Percentiles rank a stretch among this genome's conserved stretches.
phyloP scores from a whole-genome alignment of 306 rosid genomes.

The Hippophae gyantsensis region DNA sequence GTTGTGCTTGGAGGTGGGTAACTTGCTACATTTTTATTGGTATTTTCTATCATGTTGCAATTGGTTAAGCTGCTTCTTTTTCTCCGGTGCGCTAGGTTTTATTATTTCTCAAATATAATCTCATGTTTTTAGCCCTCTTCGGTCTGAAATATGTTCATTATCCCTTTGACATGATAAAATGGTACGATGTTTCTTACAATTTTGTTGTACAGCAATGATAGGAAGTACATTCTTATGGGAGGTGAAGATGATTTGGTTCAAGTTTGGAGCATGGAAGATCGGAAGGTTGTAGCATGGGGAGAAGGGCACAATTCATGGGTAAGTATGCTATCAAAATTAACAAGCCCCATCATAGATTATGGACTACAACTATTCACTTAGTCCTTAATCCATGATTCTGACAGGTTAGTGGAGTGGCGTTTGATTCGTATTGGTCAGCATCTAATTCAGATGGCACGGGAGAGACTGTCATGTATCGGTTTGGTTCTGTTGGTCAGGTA shows the following conservation, averaged over 20 bases:
- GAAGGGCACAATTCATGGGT: slow-evolving; percentile 99
- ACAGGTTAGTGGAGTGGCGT: slow-evolving; percentile 97
- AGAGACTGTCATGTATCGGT: slow-evolving; percentile 72
- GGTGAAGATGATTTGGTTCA: slow-evolving; percentile 99
- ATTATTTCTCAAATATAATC: neutral
- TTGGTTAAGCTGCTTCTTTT: too few relatives aligned
- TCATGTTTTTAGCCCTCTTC: neutral
- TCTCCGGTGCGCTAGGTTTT: neutral
- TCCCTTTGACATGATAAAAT: slow-evolving; percentile 11
- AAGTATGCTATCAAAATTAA: slow-evolving; percentile 24
- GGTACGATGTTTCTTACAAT: slow-evolving; percentile 5
- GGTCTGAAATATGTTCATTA: neutral
- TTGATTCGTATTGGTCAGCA: slow-evolving; percentile 93
- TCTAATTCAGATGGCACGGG: slow-evolving; percentile 69
- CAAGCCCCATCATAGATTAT: slow-evolving; percentile 13
- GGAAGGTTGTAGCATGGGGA: slow-evolving; percentile 98
- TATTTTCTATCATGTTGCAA: slow-evolving; percentile 9
- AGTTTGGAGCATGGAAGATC: slow-evolving; percentile 98
- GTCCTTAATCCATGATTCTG: slow-evolving; percentile 18
- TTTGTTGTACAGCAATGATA: slow-evolving; percentile 58
- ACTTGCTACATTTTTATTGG: slow-evolving; percentile 17
- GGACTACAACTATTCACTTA: slow-evolving; percentile 4
- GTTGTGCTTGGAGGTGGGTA: slow-evolving; percentile 93
- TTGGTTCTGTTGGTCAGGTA: slow-evolving; percentile 99
- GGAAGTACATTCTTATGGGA: slow-evolving; percentile 88